Base-by-base conservation (phyloP, 2,329 filamentous ascomycete genomes). In the Cryphonectria japonica region DNA sequence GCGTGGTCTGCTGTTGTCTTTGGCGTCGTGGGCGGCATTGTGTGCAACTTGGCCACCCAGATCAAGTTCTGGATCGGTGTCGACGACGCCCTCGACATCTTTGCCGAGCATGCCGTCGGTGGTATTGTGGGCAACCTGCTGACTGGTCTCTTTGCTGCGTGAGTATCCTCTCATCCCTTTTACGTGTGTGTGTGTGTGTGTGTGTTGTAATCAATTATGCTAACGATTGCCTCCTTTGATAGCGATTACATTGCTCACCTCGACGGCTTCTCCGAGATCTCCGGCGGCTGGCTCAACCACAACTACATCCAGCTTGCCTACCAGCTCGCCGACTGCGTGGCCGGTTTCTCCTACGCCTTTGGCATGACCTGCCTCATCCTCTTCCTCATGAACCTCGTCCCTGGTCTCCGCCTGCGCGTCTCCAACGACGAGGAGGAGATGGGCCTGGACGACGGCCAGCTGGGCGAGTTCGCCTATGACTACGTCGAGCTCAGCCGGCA, bases 31-130 rank as follows among this genome's bases (percentile, higher is more conserved):
- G 88, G 85, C 66, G 92, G 88, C 69, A 83, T 93, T 68, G 86
- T 90, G 72, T 92, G 90, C 87, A 97, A 97, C 83, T 94, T 95
- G 83, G 88, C 90, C 72, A 97, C 94, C 78, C 97, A 97, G 87
- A 87, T 93, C 86, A 91, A 86, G 90, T 91, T 88, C 76, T 68
- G 86, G 65, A 85, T 97, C 78, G 90, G 90, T 73, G 90, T 97
- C 69, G 94, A 97, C 76, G 94, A 97, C 79, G 91, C 92, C 7
- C 92, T 97, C 82, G 94, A 97, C 84, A 91, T 97, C 77, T 96
- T 97, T 82, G 94, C 94, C 75, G 93, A 96, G 82, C 94, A 97
- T 87, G 93, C 89, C 77, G 84, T 97, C 74, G 93, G 94, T 65
- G 94, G 94, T 75, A 93, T 96, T 75, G 86, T 92, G 71, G 94